These are phyloP conservation scores for Pneumocystis sp. DNA, from an alignment of 1,139 yeast species.

Conservation along the genomic window DNA sequence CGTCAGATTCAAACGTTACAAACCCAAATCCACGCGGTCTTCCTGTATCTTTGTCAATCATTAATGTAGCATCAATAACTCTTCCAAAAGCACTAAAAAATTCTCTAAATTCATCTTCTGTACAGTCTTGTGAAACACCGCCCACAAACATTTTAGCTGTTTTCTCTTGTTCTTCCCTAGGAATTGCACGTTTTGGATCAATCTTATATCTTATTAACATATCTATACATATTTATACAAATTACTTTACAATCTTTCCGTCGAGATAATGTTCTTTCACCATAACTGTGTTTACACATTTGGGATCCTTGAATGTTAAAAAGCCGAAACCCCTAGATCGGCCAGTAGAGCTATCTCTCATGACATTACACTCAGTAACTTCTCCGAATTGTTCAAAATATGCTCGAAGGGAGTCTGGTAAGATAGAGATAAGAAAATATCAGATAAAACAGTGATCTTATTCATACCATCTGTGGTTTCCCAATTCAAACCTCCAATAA, in stretches of 20 bases:
- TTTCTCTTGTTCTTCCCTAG: conserved; percentile 94
- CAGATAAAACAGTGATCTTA: conserved; percentile 16
- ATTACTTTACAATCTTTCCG: conserved; percentile 49
- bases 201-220: conserved; percentile 27
- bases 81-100: conserved; percentile 85
- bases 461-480: conserved; percentile 71
- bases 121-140: conserved; percentile 91
- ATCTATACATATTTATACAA: not conserved
- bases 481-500: conserved; percentile 97
- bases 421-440: not conserved
- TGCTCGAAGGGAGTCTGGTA: conserved; percentile 35
- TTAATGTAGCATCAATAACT: conserved; percentile 89
- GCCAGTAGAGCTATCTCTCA: conserved; percentile 84
- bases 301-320: conserved; percentile 68
- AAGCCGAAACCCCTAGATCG: conserved; percentile 96
- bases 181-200: conserved; percentile 96
- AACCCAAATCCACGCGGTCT: conserved; percentile 97
- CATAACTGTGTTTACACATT: conserved; percentile 76
- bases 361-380: conserved; percentile 75
- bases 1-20: conserved; percentile 89
- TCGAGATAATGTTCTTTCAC: conserved; percentile 80
- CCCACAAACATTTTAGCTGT: conserved; percentile 97
- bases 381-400: conserved; percentile 87
- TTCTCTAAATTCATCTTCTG: conserved; percentile 76
- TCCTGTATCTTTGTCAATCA: conserved; percentile 97